phyloP scores from a whole-genome alignment of 306 rosid species.

The Cucurbita pepo region DNA sequence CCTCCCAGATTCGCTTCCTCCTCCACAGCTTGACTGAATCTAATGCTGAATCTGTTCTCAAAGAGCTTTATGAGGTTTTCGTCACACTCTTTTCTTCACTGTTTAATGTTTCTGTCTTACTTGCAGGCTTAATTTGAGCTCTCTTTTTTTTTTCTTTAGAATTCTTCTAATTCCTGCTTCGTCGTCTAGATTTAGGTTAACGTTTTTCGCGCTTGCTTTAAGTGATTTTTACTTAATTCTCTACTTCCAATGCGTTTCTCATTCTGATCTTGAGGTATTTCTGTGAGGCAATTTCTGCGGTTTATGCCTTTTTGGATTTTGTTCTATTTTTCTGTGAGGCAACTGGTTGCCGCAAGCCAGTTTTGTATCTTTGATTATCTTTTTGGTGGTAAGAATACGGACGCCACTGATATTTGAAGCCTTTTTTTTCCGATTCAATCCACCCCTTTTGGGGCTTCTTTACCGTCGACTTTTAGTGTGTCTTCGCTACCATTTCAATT shows the following conservation, averaged over 20 bases:
- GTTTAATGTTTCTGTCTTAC: neutral
- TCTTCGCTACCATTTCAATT: neutral
- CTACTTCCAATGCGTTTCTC: neutral
- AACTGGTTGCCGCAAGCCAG: neutral
- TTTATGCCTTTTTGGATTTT: neutral
- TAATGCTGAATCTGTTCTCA: conserved; percentile 61
- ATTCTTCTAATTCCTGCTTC: neutral
- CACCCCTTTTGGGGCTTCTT: neutral
- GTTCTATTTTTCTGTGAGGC: neutral
- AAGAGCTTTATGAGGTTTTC: conserved; percentile 57
- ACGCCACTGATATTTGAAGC: neutral
- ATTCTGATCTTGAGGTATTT: neutral
- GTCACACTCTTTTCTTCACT: neutral
- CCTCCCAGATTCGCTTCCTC: conserved; percentile 77
- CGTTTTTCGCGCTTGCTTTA: neutral
- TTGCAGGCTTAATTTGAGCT: neutral
- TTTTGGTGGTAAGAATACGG: neutral
- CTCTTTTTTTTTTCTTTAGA: neutral
- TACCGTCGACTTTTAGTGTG: neutral
- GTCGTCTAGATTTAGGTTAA: neutral
- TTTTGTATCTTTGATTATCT: neutral
- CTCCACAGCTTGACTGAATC: conserved; percentile 55
- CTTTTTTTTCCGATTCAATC: neutral
- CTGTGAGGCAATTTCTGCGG: neutral
- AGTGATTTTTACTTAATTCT: neutral